Evolutionary conservation across 345 rosid species (phyloP), one percentile per base, ranked within the genome.

Genomic region (Diplotaxis tenuifolia): DNA sequence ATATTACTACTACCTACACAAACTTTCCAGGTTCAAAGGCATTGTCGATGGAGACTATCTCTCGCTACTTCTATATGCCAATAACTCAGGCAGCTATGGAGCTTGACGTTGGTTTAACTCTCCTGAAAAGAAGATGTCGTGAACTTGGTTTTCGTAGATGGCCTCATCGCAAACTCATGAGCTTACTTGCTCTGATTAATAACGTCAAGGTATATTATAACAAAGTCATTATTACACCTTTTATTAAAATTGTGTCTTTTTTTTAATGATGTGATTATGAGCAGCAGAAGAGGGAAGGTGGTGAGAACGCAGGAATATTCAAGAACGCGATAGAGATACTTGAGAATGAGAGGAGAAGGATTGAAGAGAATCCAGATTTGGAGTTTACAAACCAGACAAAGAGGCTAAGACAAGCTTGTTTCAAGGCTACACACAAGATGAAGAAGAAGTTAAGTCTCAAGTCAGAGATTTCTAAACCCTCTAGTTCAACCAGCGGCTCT

Each of bases 391-490:
- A 78, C 22, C 81, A 80, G 32, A 91, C 97, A 0, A 94, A 87
- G 76, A 84, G 89, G 80, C 76, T 94, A 0, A 80, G 98, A 55
- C 97, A 94, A 76, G 91, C 97, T 0, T 91, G 95, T 65, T 94
- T 94, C 72, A 94, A 94, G 70, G 95, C 93, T 2, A 94, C 88
- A 59, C 93, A 94, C 85, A 94, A 91, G 81, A 89, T 83, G 81
- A 87, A 89, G 80, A 86, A 89, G 79, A 76, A 65, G 80, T 70
- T 34, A 65, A 74, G 68, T 70, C 67, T 60, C 55, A 34, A 15
- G 70, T 22, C 55, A 2, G 32, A 4, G 32, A 31, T 52, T 19
- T 19, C 57, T 14, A 47, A 16, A 23, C 59, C 75, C 4, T 64
- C 67, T 1, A 12, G 71, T 64, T 65, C 67, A 47, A 70, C 62